Conservation (phyloP, 1,139 yeast species). For the Kazachstania sp. region DNA sequence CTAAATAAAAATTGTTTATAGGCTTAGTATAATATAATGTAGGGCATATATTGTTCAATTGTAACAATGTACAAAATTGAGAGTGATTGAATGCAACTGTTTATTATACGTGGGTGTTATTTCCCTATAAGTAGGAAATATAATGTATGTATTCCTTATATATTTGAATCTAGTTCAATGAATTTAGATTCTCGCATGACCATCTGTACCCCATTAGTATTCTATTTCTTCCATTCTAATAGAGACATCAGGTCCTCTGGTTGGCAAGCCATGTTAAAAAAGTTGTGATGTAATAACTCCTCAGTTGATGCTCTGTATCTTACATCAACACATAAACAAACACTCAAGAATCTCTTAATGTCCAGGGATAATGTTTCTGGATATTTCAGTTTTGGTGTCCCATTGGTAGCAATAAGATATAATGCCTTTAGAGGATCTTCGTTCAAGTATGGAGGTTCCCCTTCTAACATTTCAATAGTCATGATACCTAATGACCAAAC, state of each 20-base stretch:
- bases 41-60: no score
- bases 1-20: conserved; percentile 1
- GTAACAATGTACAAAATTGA: no score
- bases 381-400: conserved; percentile 87
- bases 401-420: conserved; percentile 90
- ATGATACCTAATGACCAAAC: conserved; percentile 97
- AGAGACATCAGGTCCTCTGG: conserved; percentile 60
- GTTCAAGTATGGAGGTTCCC: conserved; percentile 94
- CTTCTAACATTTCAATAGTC: conserved; percentile 98
- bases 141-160: neutral
- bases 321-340: conserved; percentile 93
- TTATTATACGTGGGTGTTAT: neutral
- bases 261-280: conserved; percentile 64
- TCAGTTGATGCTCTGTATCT: conserved; percentile 85
- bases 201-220: no score
- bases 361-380: conserved; percentile 74
- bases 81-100: neutral
- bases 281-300: conserved; percentile 74
- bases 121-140: neutral
- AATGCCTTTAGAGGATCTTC: conserved; percentile 89
- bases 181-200: no score
- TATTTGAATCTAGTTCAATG: neutral
- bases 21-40: no score
- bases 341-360: conserved; percentile 79
- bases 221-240: conserved; percentile 52